phyloP scores from a whole-genome alignment of 768 basidiomycete genomes.

The Suillus discolor region DNA sequence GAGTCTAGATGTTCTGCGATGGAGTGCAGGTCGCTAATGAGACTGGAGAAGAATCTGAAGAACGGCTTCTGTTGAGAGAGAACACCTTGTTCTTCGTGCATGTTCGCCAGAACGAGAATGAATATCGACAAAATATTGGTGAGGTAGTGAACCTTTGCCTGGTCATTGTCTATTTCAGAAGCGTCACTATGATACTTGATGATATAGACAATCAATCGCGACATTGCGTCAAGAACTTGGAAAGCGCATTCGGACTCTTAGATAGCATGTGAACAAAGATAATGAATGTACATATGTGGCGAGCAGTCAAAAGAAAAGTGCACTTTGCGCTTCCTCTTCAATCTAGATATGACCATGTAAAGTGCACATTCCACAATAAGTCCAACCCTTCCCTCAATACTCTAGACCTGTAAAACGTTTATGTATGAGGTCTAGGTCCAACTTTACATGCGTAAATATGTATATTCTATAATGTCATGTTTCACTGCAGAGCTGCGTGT shows the following conservation, averaged over 20 bases:
- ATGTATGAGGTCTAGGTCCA: no score
- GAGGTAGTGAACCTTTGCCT: conserved; percentile 94
- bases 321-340: no score
- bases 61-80: conserved; percentile 97
- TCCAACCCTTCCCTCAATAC: no score
- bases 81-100: conserved; percentile 91
- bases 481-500: no score
- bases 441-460: no score
- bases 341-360: no score
- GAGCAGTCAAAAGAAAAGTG: no score
- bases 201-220: conserved; percentile 93
- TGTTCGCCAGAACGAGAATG: conserved; percentile 91
- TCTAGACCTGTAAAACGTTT: no score
- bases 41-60: conserved; percentile 96
- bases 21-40: conserved; percentile 87
- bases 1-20: conserved; percentile 85
- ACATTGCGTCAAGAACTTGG: conserved; percentile 93
- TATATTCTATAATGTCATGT: no score
- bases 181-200: conserved; percentile 99
- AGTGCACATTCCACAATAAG: no score
- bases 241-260: conserved; percentile 59
- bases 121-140: conserved; percentile 98
- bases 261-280: no score
- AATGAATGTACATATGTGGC: no score
- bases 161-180: conserved; percentile 87